Conservation (phyloP, 2,329 filamentous ascomycete genomes). For the Lasiodiplodia hormozganensis region DNA sequence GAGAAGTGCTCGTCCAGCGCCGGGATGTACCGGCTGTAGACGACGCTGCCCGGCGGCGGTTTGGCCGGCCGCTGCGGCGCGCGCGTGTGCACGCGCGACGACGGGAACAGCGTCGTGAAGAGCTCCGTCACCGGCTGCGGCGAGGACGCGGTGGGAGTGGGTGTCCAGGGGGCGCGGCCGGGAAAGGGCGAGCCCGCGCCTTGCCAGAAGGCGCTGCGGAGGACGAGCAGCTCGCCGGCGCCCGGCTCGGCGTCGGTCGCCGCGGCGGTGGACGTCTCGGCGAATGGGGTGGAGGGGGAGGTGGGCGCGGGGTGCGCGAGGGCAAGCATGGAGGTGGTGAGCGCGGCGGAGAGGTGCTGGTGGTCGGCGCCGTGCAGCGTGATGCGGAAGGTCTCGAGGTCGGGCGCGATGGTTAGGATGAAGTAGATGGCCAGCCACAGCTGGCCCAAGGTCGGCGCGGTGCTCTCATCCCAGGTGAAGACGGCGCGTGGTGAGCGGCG, state of each 20-base stretch:
- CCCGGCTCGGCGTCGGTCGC: slow-evolving; percentile 39
- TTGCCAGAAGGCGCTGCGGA: slow-evolving; percentile 58
- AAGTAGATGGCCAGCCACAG: slow-evolving; percentile 57
- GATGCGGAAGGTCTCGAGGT: slow-evolving; percentile 54
- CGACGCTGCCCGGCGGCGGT: slow-evolving; percentile 70
- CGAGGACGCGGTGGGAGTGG: slow-evolving; percentile 30
- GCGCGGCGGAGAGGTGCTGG: slow-evolving; percentile 49
- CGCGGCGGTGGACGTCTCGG: slow-evolving; percentile 31
- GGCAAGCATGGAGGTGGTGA: slow-evolving; percentile 39
- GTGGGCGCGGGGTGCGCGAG: slow-evolving; percentile 48
- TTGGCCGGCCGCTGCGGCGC: slow-evolving; percentile 77
- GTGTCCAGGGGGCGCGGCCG: slow-evolving; percentile 49
- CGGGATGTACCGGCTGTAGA: slow-evolving; percentile 81
- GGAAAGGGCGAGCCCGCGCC: slow-evolving; percentile 52
- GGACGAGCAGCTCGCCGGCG: slow-evolving; percentile 54
- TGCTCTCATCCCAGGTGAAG: slow-evolving; percentile 50
- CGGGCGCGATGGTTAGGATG: slow-evolving; percentile 52
- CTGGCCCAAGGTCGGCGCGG: slow-evolving; percentile 52
- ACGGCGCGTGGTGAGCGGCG: slow-evolving; percentile 52
- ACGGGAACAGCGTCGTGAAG: slow-evolving; percentile 54
- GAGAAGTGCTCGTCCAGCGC: slow-evolving; percentile 79
- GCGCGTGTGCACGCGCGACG: slow-evolving; percentile 63
- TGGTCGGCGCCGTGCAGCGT: slow-evolving; percentile 47
- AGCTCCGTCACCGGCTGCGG: slow-evolving; percentile 51
- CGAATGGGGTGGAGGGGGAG: background rate